These are phyloP conservation scores for Colletotrichum sp. DNA, from an alignment of 2,329 filamentous ascomycete genomes.

Conservation along the genomic window DNA sequence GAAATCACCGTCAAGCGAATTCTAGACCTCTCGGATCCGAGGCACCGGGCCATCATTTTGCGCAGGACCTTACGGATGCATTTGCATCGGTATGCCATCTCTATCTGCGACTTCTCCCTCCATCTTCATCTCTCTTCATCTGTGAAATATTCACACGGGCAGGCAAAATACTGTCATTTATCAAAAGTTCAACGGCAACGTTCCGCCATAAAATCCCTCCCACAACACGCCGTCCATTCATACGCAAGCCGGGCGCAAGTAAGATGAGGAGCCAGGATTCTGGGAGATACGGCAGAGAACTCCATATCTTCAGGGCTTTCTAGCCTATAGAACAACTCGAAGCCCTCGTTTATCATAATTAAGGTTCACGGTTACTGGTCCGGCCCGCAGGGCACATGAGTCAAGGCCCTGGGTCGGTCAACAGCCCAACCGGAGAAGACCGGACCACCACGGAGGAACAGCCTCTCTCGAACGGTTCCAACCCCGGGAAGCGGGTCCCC, in stretches of 20 bases:
- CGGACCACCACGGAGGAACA: neutral
- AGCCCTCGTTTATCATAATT: neutral
- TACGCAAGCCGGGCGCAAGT: neutral
- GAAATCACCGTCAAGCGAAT: neutral
- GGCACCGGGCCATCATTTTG: neutral
- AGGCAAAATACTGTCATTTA: neutral
- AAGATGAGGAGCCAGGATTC: neutral
- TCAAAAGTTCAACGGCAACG: neutral
- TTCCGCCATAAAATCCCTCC: neutral
- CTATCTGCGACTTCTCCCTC: neutral
- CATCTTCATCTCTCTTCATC: neutral
- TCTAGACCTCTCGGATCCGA: neutral
- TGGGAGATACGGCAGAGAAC: neutral
- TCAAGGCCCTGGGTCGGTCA: neutral
- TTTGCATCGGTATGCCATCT: neutral
- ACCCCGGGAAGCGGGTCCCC: neutral
- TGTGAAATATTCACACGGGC: neutral
- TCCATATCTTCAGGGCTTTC: neutral
- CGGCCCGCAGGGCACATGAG: slow-evolving; percentile 1
- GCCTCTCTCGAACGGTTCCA: neutral
- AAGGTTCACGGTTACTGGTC: neutral
- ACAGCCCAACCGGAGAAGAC: neutral
- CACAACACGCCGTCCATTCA: neutral
- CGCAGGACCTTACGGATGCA: neutral
- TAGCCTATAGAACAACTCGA: neutral